These are phyloP conservation scores for Pyronema omphalodes DNA, from an alignment of 495 filamentous ascomycete genomes.

Conservation along the genomic window DNA sequence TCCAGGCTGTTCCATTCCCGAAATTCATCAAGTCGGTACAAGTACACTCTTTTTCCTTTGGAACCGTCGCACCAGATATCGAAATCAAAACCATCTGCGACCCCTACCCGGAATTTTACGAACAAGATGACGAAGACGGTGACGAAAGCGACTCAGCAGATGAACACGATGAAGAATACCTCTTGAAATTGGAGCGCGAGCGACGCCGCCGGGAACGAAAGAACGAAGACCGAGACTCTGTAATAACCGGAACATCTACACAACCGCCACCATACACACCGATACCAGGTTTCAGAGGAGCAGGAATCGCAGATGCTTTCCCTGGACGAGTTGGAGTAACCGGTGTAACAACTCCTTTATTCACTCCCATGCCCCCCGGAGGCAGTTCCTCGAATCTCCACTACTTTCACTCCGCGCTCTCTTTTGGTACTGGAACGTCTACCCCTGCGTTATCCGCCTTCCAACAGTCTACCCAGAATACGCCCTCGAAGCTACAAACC, in stretches of 20 bases:
- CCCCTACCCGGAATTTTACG: slow-evolving; percentile 90
- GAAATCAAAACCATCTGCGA: slow-evolving; percentile 95
- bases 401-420: slow-evolving; percentile 77
- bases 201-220: slow-evolving; percentile 27
- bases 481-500: not conserved
- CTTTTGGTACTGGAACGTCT: slow-evolving; percentile 42
- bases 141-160: slow-evolving; percentile 10
- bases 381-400: slow-evolving; percentile 75
- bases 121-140: slow-evolving; percentile 47
- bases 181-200: slow-evolving; percentile 29
- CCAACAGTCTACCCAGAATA: slow-evolving; percentile 19
- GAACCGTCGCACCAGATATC: slow-evolving; percentile 58
- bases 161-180: slow-evolving; percentile 26
- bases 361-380: slow-evolving; percentile 31
- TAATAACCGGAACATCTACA: slow-evolving; percentile 3
- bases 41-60: slow-evolving; percentile 87
- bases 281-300: not conserved
- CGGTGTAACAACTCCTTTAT: slow-evolving; percentile 20
- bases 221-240: slow-evolving; percentile 10
- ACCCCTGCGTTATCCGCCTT: slow-evolving; percentile 37
- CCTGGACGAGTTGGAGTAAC: slow-evolving; percentile 19
- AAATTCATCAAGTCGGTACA: slow-evolving; percentile 93
- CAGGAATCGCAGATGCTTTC: slow-evolving; percentile 19
- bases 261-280: slow-evolving; percentile 19
- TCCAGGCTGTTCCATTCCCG: slow-evolving; percentile 76